Evolutionary conservation across 164 flowering plant genomes (phyloP).

Genomic region (Chimonanthus praecox): DNA sequence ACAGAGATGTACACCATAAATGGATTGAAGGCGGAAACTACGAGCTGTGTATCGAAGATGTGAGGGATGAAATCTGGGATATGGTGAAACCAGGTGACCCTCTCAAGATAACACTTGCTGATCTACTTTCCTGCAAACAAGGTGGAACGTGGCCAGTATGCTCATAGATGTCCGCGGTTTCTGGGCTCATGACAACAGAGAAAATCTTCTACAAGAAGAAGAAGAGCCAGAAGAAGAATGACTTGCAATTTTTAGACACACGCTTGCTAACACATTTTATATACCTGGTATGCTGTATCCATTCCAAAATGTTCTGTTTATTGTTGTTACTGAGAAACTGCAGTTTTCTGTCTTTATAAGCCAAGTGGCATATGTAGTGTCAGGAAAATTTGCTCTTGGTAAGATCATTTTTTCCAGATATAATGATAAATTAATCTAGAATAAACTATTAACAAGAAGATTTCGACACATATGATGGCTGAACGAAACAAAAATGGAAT

Average conservation of each 20-base stretch:
- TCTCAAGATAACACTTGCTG: slow-evolving; percentile 61
- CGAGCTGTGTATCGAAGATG: slow-evolving; percentile 90
- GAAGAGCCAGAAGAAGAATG: slow-evolving; percentile 95
- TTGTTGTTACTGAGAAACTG: background rate
- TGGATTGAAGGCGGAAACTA: slow-evolving; percentile 99
- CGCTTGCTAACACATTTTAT: background rate
- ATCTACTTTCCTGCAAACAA: slow-evolving; percentile 82
- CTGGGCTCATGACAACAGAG: slow-evolving; percentile 99
- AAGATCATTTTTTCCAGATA: no score
- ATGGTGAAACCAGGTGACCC: slow-evolving; percentile 96
- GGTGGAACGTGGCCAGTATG: slow-evolving; percentile 98
- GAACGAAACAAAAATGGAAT: no score
- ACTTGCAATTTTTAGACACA: background rate
- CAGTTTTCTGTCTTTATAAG: background rate
- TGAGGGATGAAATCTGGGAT: slow-evolving; percentile 97
- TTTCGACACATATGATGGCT: no score
- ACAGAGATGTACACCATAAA: slow-evolving; percentile 96
- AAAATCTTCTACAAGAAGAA: slow-evolving; percentile 97
- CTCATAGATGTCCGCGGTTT: slow-evolving; percentile 96
- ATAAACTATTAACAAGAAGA: no score
- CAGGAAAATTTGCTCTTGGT: background rate
- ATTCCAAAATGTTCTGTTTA: background rate
- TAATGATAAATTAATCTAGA: no score
- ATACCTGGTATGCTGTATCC: background rate
- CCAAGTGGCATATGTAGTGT: background rate